A percentile compares a stretch with the other conserved stretches of the same genome.
phyloP scores from a whole-genome alignment of 768 basidiomycete genomes.

The Phlegmacium glaucopus region DNA sequence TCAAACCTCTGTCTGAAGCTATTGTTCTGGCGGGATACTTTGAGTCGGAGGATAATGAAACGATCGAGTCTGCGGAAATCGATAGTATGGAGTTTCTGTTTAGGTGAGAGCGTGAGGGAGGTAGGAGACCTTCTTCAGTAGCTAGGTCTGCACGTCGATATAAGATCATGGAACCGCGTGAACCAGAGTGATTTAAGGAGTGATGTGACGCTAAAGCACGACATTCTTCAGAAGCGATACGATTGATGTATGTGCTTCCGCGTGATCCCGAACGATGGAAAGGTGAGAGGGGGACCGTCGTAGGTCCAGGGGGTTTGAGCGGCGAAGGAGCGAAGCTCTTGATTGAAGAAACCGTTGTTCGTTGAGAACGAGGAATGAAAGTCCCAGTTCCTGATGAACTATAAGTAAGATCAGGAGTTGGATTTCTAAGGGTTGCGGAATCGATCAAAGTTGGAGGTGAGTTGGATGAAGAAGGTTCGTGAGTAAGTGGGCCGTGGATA shows the following conservation, averaged over 20 bases:
- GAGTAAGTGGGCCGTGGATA: background rate
- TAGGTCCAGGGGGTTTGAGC: constrained; percentile 1
- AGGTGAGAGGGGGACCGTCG: background rate
- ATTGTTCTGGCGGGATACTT: constrained; percentile 24
- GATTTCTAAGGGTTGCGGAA: background rate
- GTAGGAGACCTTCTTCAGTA: background rate
- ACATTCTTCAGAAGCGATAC: constrained; percentile 4
- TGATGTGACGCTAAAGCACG: background rate
- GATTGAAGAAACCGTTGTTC: background rate
- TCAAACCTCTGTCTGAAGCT: constrained; percentile 31
- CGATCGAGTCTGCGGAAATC: constrained; percentile 25
- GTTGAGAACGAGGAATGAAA: background rate
- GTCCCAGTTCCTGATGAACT: background rate
- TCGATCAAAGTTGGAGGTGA: too few species aligned
- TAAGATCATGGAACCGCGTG: constrained; percentile 32
- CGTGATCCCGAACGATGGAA: background rate
- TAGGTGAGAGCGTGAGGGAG: constrained; percentile 7
- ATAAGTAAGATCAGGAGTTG: background rate
- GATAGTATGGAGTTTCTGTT: constrained; percentile 21
- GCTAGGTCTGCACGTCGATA: constrained; percentile 18
- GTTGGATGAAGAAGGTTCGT: background rate
- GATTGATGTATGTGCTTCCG: background rate
- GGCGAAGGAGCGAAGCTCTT: constrained; percentile 5
- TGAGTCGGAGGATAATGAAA: constrained; percentile 24
- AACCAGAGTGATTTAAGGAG: background rate